Base-by-base conservation (phyloP, 352 stramenopile genomes). In the Pythium volutum region DNA sequence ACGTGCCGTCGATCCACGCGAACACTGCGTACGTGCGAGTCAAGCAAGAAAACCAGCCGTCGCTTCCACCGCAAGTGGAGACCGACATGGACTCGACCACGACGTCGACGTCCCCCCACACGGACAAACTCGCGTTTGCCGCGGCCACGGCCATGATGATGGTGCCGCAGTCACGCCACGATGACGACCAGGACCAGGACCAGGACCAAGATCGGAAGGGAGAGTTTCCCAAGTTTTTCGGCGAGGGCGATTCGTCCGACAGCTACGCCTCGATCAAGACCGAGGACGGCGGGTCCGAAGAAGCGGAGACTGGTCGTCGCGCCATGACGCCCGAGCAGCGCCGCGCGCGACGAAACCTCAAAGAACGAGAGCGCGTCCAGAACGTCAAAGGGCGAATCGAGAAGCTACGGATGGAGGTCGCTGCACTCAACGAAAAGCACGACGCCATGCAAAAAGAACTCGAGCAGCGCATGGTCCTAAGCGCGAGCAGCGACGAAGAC, bases 291-390 rank as follows among this genome's bases (percentile, higher is more conserved):
- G n/a, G 26, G 26, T 23, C 41, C 7, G 18, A 18, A 8, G 8
- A 14, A 14, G 15, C 16, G 9, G 16, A 22, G 22, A 46, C 2
- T n/a, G 26, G n/a, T 1, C 26, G 27, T 11, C 56, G 34, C 25
- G 33, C 51, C 20, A 39, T 59, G 55, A 70, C 60, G 9, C 67
- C 76, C 8, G 74, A 75, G 33, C 67, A 84, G 55, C 76, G 81
- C 0, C 71, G 75, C 26, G 70, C 73, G 57, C 69, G 76, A 6
- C 81, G 85, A 64, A 90, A 90, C 45, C 71, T 72, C 23, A 88
- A 84, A 41, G 81, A 90, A 50, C 71, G 81, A 12, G 64, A 68
- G 29, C 81, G 81, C 15, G 49, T 68, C 6, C 41, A 57, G 15
- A 38, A 51, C 20, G 36, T 66, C 20, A 49, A 65, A 16, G 45